phyloP scores from a whole-genome alignment of 306 rosid genomes.

The Cucumis melo region DNA sequence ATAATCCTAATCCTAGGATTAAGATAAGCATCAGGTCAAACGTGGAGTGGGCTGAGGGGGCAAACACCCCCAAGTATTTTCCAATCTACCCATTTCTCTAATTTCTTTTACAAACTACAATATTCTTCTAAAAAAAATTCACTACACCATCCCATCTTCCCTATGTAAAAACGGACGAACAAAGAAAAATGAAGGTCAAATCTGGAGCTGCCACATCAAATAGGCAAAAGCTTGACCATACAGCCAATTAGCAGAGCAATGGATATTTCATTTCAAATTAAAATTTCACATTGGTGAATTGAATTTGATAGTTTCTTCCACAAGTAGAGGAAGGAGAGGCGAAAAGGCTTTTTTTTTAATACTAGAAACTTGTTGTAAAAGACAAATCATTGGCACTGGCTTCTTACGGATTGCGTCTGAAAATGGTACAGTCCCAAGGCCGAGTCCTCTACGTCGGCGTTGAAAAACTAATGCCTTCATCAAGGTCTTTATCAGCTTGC shows the following conservation, averaged over 20 bases:
- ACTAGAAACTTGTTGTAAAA: background rate
- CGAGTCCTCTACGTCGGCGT: slow-evolving; percentile 4
- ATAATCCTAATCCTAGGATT: too few relatives aligned
- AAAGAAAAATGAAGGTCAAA: background rate
- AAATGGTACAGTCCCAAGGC: background rate
- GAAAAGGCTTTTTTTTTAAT: background rate
- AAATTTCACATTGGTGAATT: background rate
- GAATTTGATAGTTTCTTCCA: background rate
- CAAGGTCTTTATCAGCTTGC: background rate
- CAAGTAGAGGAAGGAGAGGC: background rate
- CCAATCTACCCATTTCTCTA: too few relatives aligned
- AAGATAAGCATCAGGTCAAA: too few relatives aligned
- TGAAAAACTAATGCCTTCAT: background rate
- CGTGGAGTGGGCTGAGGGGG: too few relatives aligned
- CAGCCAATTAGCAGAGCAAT: background rate
- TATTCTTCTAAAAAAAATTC: too few relatives aligned
- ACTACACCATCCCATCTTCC: too few relatives aligned
- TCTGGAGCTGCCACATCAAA: background rate
- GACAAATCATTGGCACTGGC: background rate
- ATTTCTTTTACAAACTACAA: too few relatives aligned
- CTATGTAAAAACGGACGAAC: background rate
- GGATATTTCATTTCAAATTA: background rate
- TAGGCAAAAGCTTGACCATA: background rate
- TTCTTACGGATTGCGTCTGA: background rate
- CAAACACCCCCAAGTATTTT: too few relatives aligned